Evolutionary conservation across 768 basidiomycete species (phyloP).

Genomic region (Leccinum subgranulosum): DNA sequence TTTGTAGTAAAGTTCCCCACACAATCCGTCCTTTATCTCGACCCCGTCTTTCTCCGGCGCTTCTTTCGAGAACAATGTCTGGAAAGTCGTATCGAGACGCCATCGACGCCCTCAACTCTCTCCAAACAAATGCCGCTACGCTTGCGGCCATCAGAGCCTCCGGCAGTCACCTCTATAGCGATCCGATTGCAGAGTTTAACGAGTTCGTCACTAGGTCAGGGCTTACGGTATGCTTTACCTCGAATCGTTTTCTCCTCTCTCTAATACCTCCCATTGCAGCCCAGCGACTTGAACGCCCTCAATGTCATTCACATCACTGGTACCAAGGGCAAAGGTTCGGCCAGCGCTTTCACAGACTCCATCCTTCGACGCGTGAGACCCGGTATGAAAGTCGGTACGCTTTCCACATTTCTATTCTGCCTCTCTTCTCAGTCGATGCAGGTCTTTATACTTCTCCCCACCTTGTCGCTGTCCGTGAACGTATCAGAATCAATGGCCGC

Average conservation of each 20-base stretch:
- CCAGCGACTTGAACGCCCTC: slow-evolving; percentile 76
- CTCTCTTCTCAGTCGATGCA: slow-evolving; percentile 27
- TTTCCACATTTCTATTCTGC: not conserved
- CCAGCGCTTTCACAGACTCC: slow-evolving; percentile 88
- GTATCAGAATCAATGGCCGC: slow-evolving; percentile 88
- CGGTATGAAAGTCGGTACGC: slow-evolving; percentile 76
- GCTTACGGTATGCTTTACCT: slow-evolving; percentile 58
- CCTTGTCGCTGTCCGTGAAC: slow-evolving; percentile 90
- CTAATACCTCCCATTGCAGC: slow-evolving; percentile 41
- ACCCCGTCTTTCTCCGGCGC: slow-evolving; percentile 1
- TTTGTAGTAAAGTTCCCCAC: not conserved
- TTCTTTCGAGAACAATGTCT: slow-evolving; percentile 47
- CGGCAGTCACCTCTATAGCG: slow-evolving; percentile 47
- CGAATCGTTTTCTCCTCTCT: not conserved
- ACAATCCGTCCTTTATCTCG: slow-evolving; percentile 6
- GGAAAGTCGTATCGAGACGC: slow-evolving; percentile 64
- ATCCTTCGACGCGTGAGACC: slow-evolving; percentile 76
- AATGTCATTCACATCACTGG: slow-evolving; percentile 97
- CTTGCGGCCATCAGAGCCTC: slow-evolving; percentile 79
- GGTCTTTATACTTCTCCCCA: slow-evolving; percentile 98
- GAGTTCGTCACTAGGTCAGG: slow-evolving; percentile 88
- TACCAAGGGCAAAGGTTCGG: slow-evolving; percentile 98
- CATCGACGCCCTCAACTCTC: slow-evolving; percentile 66
- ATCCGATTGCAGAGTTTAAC: slow-evolving; percentile 83
- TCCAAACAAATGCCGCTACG: slow-evolving; percentile 93